phyloP scores from a whole-genome alignment of 305 asterid genomes.

The Striga hermonthica region DNA sequence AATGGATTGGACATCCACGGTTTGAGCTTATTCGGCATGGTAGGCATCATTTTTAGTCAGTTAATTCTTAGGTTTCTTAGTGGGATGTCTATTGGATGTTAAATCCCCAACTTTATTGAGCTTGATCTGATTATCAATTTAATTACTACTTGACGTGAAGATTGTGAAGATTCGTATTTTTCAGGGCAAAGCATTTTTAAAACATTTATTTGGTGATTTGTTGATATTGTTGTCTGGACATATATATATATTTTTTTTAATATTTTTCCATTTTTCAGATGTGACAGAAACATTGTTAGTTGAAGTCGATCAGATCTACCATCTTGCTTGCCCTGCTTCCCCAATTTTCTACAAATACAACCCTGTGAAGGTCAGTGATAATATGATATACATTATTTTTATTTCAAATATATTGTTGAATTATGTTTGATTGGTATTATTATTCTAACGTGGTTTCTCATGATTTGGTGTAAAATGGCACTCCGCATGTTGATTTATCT shows the following conservation, averaged over 20 bases:
- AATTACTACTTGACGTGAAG: no score
- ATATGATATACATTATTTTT: background rate
- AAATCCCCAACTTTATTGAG: no score
- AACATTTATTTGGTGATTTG: background rate
- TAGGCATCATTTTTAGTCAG: no score
- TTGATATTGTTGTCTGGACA: background rate
- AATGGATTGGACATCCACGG: no score
- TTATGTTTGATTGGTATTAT: background rate
- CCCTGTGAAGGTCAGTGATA: constrained; percentile 72
- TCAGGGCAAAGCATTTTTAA: no score
- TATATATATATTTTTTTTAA: background rate
- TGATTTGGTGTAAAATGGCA: background rate
- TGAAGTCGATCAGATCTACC: constrained; percentile 90
- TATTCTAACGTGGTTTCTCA: background rate
- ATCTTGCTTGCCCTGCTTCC: constrained; percentile 97
- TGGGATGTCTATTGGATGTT: no score
- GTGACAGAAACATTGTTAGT: constrained; percentile 77
- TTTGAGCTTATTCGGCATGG: no score
- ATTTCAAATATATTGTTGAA: background rate
- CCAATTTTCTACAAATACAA: constrained; percentile 92
- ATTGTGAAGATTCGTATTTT: no score
- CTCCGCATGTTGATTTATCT: background rate
- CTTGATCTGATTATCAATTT: no score
- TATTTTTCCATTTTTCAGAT: constrained; percentile 40
- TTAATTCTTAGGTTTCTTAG: no score